Percentiles rank a stretch among this genome's conserved stretches.
phyloP scores from a whole-genome alignment of 78 protist species.

The Dictyostelium capitatum region DNA sequence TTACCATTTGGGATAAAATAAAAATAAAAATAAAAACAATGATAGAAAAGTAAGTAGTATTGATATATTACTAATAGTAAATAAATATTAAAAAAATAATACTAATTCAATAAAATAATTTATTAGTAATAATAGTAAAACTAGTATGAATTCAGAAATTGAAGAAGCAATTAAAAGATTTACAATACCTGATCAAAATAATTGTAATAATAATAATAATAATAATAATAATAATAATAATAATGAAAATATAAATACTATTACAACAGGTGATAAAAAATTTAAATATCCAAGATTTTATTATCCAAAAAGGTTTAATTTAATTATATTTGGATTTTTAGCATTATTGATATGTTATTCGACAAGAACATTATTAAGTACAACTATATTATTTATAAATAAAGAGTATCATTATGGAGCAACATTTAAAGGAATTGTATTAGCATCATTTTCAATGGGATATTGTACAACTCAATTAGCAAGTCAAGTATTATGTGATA shows the following conservation, averaged over 20 bases:
- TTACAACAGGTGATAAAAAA: background rate
- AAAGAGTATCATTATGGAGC: constrained; percentile 17
- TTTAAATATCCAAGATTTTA: constrained; percentile 30
- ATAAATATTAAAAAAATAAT: too few species aligned
- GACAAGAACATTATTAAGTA: constrained; percentile 24
- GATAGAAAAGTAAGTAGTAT: too few species aligned
- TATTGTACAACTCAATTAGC: constrained; percentile 42
- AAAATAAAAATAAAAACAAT: too few species aligned
- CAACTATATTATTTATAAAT: constrained; percentile 31
- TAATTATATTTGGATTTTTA: constrained; percentile 13
- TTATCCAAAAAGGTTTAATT: constrained; percentile 45
- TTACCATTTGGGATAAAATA: too few species aligned
- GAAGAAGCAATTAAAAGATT: too few species aligned
- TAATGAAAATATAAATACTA: background rate
- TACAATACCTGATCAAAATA: too few species aligned
- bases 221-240: background rate
- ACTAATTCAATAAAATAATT: background rate
- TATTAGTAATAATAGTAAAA: background rate
- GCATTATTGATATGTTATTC: constrained; percentile 37
- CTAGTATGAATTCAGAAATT: too few species aligned
- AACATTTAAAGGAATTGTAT: constrained; percentile 41
- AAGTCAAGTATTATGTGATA: constrained; percentile 36
- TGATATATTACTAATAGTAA: too few species aligned
- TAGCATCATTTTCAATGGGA: constrained; percentile 68
- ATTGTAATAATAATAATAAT: background rate